Conservation (phyloP, 768 basidiomycete species). For the Amanita polypyramis region DNA sequence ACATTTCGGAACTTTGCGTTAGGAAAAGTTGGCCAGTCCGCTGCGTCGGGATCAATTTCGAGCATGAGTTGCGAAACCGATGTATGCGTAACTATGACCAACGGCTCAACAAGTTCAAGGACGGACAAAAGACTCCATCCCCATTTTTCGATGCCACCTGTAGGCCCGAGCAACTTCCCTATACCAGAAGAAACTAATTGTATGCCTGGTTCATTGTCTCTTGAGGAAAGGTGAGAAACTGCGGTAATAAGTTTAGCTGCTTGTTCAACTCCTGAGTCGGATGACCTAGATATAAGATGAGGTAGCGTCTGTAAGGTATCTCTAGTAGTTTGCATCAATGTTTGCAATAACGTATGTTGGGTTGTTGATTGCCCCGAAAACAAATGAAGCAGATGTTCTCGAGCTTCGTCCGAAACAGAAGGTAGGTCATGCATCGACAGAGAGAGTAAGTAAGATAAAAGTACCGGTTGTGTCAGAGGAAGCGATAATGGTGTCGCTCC, state of each 20-base stretch:
- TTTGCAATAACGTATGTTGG: constrained; percentile 38
- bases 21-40: constrained; percentile 41
- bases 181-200: constrained; percentile 41
- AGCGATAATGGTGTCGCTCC: constrained; percentile 48
- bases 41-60: constrained; percentile 33
- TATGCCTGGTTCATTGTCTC: constrained; percentile 16
- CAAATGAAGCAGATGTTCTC: constrained; percentile 32
- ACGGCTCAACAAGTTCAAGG: constrained; percentile 61
- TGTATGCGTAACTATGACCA: constrained; percentile 33
- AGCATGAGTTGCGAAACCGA: constrained; percentile 47
- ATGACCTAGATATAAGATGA: constrained; percentile 53
- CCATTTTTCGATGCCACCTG: constrained; percentile 85
- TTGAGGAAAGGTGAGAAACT: constrained; percentile 43
- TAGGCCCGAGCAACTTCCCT: constrained; percentile 64
- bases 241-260: constrained; percentile 58
- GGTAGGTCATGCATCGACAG: constrained; percentile 52
- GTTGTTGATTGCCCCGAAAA: constrained; percentile 31
- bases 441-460: constrained; percentile 65
- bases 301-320: constrained; percentile 66
- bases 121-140: constrained; percentile 78
- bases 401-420: constrained; percentile 41
- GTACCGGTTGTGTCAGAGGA: constrained; percentile 53
- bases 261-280: constrained; percentile 69
- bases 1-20: constrained; percentile 46
- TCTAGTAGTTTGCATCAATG: constrained; percentile 48